Base-by-base conservation (phyloP, 2,329 filamentous ascomycete genomes). In the Tolypocladium tundrense region DNA sequence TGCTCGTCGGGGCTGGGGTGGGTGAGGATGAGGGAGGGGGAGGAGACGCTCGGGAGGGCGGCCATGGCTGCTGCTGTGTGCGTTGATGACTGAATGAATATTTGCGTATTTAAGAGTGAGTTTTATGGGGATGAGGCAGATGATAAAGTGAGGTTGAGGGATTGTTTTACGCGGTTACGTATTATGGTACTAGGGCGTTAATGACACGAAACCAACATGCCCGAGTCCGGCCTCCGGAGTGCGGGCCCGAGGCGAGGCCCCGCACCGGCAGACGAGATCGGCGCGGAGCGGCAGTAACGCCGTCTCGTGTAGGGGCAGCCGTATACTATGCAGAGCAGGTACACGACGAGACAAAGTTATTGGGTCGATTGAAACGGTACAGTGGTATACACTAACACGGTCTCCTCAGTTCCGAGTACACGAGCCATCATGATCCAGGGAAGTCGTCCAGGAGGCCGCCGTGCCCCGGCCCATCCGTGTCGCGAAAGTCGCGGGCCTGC, bases 1-100 rank as follows among this genome's bases (percentile, higher is more conserved):
- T 77, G 79, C 67, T 90, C 86, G 9, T 73, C 71, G 2, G 72
- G 64, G 1, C 83, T 88, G 1, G 87, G 82, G 61, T 80, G 76
- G 43, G 76, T 72, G 61, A 89, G 79, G 58, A 65, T 60, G 57
- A 71, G 61, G 48, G 62, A 60, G 11, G 64, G 60, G 9, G 65
- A 66, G 3, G 66, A 60, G 43, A 61, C 59, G 13, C 54, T 50
- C 5, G 66, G 67, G 40, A 69, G 31, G 19, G 31, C 48, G 19
- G 31, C 48, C 48, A 52, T 52, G 31, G 48, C 31, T 40, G 39
- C 37, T 39, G 37, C 13, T 39, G 39, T 6, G 27, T 39, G 27
- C 33, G 16, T n/a, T 16, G 16, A 9, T 10, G 31, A 10, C 16
- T 13, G 48, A 9, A 35, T n/a, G 27, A 31, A 31, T 31, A 31